Percentiles rank a stretch among this genome's conserved stretches.
These are phyloP conservation scores for Fusarium agapanthi DNA, from an alignment of 2,329 filamentous ascomycete genomes.

Conservation along the genomic window DNA sequence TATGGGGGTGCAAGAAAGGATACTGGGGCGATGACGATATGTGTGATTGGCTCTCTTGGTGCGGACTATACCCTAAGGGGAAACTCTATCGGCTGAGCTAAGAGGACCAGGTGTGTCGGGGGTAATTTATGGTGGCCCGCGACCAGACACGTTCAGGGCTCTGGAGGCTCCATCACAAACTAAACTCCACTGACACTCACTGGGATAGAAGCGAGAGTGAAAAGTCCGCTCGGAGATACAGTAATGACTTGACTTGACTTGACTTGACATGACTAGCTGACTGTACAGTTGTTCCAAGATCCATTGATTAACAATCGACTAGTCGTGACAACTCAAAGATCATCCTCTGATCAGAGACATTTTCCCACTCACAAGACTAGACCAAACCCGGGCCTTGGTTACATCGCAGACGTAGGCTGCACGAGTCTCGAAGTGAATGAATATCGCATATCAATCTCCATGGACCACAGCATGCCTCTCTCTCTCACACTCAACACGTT, in stretches of 20 bases:
- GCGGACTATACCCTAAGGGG: background rate
- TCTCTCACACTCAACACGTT: background rate
- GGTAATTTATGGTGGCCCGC: slow-evolving; percentile 5
- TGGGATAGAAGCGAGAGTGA: slow-evolving; percentile 4
- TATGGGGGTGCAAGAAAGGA: background rate
- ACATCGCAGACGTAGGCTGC: slow-evolving; percentile 11
- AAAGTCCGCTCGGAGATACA: slow-evolving; percentile 15
- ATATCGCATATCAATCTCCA: background rate
- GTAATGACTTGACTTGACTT: background rate
- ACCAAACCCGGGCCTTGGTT: background rate
- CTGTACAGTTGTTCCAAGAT: background rate
- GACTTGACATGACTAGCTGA: background rate
- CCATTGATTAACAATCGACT: background rate
- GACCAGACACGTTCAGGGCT: background rate
- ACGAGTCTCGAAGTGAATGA: slow-evolving; percentile 7
- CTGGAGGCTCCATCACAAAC: background rate
- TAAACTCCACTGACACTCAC: slow-evolving; percentile 6
- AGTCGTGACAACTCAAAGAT: background rate
- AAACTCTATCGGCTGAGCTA: background rate
- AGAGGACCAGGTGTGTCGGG: slow-evolving; percentile 15
- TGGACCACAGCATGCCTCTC: background rate
- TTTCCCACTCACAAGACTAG: background rate
- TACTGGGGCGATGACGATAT: slow-evolving; percentile 1
- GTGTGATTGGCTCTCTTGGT: slow-evolving; percentile 11
- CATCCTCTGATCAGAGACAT: background rate